phyloP scores from a whole-genome alignment of 2,329 filamentous ascomycete species.

The Aspergillus calidoustus region DNA sequence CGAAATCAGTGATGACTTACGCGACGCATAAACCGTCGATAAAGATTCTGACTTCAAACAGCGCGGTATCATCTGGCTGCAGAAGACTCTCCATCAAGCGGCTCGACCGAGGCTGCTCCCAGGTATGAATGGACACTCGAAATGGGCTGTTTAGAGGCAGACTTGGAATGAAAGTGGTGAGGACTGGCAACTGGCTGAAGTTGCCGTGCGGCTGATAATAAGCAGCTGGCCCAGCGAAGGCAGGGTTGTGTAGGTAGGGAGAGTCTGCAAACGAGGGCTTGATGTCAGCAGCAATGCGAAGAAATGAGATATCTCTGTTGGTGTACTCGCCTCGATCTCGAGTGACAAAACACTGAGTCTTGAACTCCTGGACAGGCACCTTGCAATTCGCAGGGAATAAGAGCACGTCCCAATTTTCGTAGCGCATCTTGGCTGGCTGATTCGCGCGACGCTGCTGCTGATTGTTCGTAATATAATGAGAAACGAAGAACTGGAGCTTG shows the following conservation, averaged over 20 bases:
- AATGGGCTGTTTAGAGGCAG: conserved; percentile 64
- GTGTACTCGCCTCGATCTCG: conserved; percentile 50
- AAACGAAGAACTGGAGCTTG: conserved; percentile 22
- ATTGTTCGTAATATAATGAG: conserved; percentile 42
- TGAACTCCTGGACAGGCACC: conserved; percentile 80
- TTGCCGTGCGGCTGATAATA: conserved; percentile 32
- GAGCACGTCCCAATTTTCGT: conserved; percentile 83
- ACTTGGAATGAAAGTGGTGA: conserved; percentile 74
- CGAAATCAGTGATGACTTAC: conserved; percentile 50
- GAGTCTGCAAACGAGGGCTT: conserved; percentile 50
- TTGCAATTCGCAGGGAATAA: conserved; percentile 73
- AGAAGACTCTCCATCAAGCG: conserved; percentile 61
- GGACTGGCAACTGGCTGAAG: conserved; percentile 59
- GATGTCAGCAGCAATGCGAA: not conserved
- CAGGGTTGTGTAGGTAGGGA: conserved; percentile 53
- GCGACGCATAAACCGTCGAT: conserved; percentile 69
- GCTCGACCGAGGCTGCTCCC: conserved; percentile 66
- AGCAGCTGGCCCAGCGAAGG: conserved; percentile 38
- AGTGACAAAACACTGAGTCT: conserved; percentile 73
- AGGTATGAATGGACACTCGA: conserved; percentile 75
- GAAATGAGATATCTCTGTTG: not conserved
- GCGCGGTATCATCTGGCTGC: conserved; percentile 59
- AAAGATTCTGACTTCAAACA: conserved; percentile 69
- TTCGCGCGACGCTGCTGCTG: conserved; percentile 12
- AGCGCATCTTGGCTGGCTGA: conserved; percentile 67